Percentiles rank a stretch among this genome's conserved stretches.
Evolutionary conservation across 83 land plant genomes (phyloP).

Genomic region (Diphasiastrum complanatum): DNA sequence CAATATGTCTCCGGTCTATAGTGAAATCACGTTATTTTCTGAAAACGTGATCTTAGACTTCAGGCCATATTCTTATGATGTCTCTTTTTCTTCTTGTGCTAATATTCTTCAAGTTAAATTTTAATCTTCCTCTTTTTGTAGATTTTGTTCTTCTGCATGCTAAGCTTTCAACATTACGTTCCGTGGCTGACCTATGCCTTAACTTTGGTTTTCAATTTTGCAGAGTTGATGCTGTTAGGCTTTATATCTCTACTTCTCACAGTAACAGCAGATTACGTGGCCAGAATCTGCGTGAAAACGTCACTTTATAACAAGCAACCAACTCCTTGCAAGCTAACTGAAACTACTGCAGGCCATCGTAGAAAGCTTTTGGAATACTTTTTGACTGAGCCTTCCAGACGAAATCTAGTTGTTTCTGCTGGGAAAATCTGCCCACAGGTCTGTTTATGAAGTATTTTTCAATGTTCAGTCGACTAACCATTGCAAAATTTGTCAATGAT

Average conservation of each 20-base stretch:
- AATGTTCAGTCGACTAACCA: too few species aligned
- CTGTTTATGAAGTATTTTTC: too few species aligned
- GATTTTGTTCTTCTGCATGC: neutral
- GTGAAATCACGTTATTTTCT: neutral
- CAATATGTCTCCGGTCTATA: too few species aligned
- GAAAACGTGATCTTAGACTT: neutral
- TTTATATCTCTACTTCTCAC: conserved; percentile 65
- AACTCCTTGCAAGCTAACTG: conserved; percentile 48
- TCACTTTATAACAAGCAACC: conserved; percentile 51
- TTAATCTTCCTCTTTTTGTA: neutral
- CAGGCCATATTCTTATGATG: neutral
- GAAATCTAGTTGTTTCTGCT: too few species aligned
- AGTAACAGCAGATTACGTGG: conserved; percentile 52
- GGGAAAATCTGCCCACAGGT: too few species aligned
- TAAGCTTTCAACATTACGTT: neutral
- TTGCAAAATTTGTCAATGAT: too few species aligned
- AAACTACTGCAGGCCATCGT: too few species aligned
- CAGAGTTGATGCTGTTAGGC: conserved; percentile 78
- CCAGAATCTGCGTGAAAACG: conserved; percentile 59
- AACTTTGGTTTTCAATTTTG: conserved; percentile 9
- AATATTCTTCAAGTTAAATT: neutral
- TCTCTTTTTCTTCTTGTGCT: neutral
- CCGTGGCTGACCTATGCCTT: neutral
- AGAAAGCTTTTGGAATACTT: too few species aligned
- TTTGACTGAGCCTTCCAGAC: too few species aligned